Evolutionary conservation across 495 filamentous ascomycete genomes (phyloP), one percentile per base, ranked within the genome.

Genomic region (Cryomyces antarcticus): DNA sequence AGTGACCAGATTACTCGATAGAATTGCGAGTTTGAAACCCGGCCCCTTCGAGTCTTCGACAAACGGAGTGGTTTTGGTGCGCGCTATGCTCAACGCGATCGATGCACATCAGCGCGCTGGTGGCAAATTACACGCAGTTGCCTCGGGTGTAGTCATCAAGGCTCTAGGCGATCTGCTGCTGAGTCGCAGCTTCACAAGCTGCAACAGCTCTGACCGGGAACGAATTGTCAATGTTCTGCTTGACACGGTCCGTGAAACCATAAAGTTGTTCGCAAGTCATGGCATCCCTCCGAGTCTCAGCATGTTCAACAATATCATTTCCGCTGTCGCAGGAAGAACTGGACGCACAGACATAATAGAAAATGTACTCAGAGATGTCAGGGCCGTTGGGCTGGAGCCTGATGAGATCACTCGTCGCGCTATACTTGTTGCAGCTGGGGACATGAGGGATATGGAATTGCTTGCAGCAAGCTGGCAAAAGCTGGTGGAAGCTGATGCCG

Each of bases 271-370:
- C 31, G 38, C 41, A 4, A 39, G 41, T 5, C 39, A 45, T 17
- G 51, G 52, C 5, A 48, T 56, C 5, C 39, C 13, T 4, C 52
- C 57, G 0, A 49, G 35, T 24, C 28, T 50, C 3, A 38, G 38
- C 6, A 59, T 55, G 5, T 62, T 65, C 50, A 62, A 65, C 40
- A 57, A 47, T 12, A 51, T 66, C 38, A 60, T 66, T 17, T 46
- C 50, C 10, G 36, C 57, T 11, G 52, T 60, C 5, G 61, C 48
- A 7, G 62, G 62, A 6, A 53, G 52, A 31, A 44, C 61, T 0
- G 37, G 42, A 24, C 52, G 50, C 4, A 43, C 47, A 11, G 52
- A 61, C 7, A 41, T 64, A 3, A 47, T 63, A 17, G 46, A 47
- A 12, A 43, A 43, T 17, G 57, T 49, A 5, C 36, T 65, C 3